Evolutionary conservation across 441 rosid species (phyloP).

Genomic region (Daphne laureola): DNA sequence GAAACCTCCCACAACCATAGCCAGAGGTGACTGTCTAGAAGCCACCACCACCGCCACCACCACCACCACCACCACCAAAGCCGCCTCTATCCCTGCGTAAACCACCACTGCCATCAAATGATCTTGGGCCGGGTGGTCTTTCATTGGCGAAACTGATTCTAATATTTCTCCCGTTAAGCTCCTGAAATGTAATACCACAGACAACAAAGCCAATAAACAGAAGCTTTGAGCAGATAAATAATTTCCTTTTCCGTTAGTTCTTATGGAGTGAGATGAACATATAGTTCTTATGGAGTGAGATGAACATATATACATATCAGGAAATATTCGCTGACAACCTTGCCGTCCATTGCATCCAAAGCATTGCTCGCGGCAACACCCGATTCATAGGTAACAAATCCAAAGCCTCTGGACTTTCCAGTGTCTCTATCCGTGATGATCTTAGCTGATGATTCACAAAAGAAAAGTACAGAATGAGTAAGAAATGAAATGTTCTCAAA

Average conservation of each 20-base stretch:
- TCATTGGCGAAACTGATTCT: conserved; percentile 23
- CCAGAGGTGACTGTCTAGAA: conserved; percentile 9
- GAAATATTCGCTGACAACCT: conserved; percentile 11
- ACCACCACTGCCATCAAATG: conserved; percentile 10
- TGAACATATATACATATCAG: not conserved
- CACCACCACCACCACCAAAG: conserved; percentile 16
- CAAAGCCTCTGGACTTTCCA: conserved; percentile 24
- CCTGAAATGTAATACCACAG: conserved; percentile 8
- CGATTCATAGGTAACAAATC: conserved; percentile 15
- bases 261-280: not conserved
- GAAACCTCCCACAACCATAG: too few relatives aligned
- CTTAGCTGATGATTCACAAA: conserved; percentile 10
- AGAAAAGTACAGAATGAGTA: not conserved
- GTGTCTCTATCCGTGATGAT: conserved; percentile 24
- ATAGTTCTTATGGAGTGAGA: not conserved
- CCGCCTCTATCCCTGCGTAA: conserved; percentile 18
- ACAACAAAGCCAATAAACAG: not conserved
- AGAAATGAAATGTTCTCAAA: too few relatives aligned
- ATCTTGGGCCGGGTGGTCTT: conserved; percentile 17
- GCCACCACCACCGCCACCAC: conserved; percentile 15
- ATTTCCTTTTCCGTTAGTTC: not conserved
- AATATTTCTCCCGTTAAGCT: conserved; percentile 24
- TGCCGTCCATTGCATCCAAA: conserved; percentile 21
- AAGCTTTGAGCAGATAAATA: not conserved
- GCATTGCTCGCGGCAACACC: conserved; percentile 23